phyloP scores from a whole-genome alignment of 371 early-diverging fungal genomes.

The Mortierella sp. region DNA sequence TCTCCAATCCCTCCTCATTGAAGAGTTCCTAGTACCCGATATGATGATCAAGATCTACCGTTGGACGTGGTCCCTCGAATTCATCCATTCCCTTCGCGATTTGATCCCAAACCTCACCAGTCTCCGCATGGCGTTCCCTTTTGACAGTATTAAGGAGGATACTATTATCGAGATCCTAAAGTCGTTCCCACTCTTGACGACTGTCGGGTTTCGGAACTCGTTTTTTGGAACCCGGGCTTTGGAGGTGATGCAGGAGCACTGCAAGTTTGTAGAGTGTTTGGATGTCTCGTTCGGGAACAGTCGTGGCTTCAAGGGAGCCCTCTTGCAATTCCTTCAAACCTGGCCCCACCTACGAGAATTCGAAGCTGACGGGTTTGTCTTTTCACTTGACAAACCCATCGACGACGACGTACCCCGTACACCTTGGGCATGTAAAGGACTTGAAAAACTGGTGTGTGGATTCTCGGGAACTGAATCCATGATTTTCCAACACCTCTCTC shows the following conservation, averaged over 20 bases:
- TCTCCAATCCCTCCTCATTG: conserved; percentile 34
- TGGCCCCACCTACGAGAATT: conserved; percentile 32
- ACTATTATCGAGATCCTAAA: conserved; percentile 48
- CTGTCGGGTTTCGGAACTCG: conserved; percentile 46
- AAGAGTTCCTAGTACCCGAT: conserved; percentile 48
- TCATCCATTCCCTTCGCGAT: conserved; percentile 30
- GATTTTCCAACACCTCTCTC: conserved; percentile 46
- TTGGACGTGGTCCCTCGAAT: conserved; percentile 43
- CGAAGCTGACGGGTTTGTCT: conserved; percentile 43
- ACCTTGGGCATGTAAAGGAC: conserved; percentile 39
- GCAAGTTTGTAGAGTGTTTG: conserved; percentile 39
- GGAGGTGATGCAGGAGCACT: conserved; percentile 39
- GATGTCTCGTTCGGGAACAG: conserved; percentile 42
- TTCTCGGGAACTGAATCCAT: conserved; percentile 40
- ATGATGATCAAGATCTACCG: conserved; percentile 58
- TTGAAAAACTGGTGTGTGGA: conserved; percentile 50
- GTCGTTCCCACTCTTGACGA: conserved; percentile 35
- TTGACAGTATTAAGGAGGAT: conserved; percentile 45
- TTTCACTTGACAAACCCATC: conserved; percentile 32
- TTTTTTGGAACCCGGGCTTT: conserved; percentile 35
- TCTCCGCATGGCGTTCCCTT: conserved; percentile 41
- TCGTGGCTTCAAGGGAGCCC: conserved; percentile 26
- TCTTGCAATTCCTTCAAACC: conserved; percentile 39
- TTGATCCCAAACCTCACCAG: conserved; percentile 32
- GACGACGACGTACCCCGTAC: conserved; percentile 22